Conservation (phyloP, 75 land plant genomes). For the Cryptomeria japonica region DNA sequence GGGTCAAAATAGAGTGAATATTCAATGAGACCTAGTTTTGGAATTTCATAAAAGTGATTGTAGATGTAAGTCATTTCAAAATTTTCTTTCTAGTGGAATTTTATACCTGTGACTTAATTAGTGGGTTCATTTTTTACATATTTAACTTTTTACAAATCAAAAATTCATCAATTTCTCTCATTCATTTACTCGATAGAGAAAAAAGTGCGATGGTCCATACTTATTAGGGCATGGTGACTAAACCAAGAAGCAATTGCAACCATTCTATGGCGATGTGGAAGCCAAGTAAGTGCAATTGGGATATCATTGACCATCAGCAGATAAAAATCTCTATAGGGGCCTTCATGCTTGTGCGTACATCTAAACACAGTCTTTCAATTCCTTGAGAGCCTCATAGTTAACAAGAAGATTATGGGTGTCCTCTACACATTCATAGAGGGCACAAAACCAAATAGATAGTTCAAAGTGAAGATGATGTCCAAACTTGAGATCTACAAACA, state of each 20-base stretch:
- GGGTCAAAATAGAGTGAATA: neutral
- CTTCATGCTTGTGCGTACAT: neutral
- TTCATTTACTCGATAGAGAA: neutral
- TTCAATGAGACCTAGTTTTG: neutral
- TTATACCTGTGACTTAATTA: too few relatives aligned
- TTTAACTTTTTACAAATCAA: too few relatives aligned
- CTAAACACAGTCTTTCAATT: neutral
- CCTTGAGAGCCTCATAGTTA: neutral
- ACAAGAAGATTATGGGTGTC: neutral
- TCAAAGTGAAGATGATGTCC: neutral
- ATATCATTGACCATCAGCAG: neutral
- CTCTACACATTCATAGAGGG: neutral
- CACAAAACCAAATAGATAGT: neutral
- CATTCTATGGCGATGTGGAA: neutral
- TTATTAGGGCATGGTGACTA: neutral
- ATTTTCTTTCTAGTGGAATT: too few relatives aligned
- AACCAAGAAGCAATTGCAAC: neutral
- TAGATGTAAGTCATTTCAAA: neutral
- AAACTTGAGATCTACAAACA: neutral
- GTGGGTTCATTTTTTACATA: too few relatives aligned
- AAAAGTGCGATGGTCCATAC: too few relatives aligned
- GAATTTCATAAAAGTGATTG: neutral
- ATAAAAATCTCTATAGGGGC: neutral
- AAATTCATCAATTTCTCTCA: too few relatives aligned
- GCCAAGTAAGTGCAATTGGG: neutral